These are phyloP conservation scores for Globisporangium paddicum DNA, from an alignment of 352 stramenopile species.

Conservation along the genomic window DNA sequence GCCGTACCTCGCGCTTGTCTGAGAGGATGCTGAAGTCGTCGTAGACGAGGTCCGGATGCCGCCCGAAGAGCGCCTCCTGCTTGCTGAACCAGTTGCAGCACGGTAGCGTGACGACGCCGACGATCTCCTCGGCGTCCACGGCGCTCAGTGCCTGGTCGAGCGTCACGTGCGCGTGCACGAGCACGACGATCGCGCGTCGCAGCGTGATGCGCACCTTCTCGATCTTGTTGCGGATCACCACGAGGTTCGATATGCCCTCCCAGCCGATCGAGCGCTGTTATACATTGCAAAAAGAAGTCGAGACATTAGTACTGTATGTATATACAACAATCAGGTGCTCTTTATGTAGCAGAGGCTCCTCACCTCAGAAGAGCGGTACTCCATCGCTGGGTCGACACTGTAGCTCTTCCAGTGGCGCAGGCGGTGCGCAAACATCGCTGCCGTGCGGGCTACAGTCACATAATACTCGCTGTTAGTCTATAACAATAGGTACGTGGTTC, in stretches of 20 bases:
- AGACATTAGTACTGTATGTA: background rate
- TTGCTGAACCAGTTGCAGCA: slow-evolving; percentile 84
- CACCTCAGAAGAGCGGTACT: slow-evolving; percentile 44
- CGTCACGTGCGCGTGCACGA: slow-evolving; percentile 81
- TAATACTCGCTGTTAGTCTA: background rate
- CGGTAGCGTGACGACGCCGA: slow-evolving; percentile 64
- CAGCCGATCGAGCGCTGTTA: slow-evolving; percentile 39
- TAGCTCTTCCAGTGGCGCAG: slow-evolving; percentile 73
- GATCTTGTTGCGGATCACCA: slow-evolving; percentile 80
- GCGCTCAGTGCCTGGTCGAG: slow-evolving; percentile 62
- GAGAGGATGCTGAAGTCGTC: slow-evolving; percentile 83
- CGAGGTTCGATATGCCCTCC: slow-evolving; percentile 53
- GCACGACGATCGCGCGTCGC: slow-evolving; percentile 50
- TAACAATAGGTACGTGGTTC: background rate
- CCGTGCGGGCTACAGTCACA: slow-evolving; percentile 46
- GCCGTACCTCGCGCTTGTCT: slow-evolving; percentile 65
- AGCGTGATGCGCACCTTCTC: slow-evolving; percentile 72
- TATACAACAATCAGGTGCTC: too few relatives aligned
- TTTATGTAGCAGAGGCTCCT: background rate
- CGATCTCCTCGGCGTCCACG: slow-evolving; percentile 52
- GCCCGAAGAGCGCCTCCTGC: slow-evolving; percentile 54
- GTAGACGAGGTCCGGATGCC: slow-evolving; percentile 62
- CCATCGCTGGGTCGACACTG: slow-evolving; percentile 77
- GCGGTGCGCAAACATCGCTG: slow-evolving; percentile 70
- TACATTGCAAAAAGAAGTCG: background rate